phyloP scores from a whole-genome alignment of 768 basidiomycete species.

The Fomitopsis serialis region DNA sequence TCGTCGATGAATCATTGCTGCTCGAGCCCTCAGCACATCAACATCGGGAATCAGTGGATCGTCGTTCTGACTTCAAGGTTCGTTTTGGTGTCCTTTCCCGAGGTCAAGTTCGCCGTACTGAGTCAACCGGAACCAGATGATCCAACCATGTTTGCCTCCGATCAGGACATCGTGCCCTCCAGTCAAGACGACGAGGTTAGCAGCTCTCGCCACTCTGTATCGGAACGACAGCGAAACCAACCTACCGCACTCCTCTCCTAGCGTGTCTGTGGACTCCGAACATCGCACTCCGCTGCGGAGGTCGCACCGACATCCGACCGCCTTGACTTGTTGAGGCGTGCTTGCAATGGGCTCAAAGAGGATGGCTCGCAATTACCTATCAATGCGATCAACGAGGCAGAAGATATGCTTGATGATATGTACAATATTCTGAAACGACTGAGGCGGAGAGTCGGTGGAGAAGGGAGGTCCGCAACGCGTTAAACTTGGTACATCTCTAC shows the following conservation, averaged over 20 bases:
- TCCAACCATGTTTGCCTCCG: too few relatives aligned
- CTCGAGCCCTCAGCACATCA: too few relatives aligned
- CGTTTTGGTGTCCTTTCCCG: too few relatives aligned
- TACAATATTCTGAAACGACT: slow-evolving; percentile 41
- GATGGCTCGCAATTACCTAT: slow-evolving; percentile 45
- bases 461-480: too few relatives aligned
- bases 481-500: too few relatives aligned
- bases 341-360: slow-evolving; percentile 37
- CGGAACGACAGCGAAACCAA: too few relatives aligned
- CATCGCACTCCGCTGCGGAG: slow-evolving; percentile 4
- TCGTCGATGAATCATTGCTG: not conserved
- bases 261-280: slow-evolving; percentile 18
- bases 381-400: slow-evolving; percentile 43
- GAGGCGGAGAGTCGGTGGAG: slow-evolving; percentile 19
- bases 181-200: slow-evolving; percentile 1
- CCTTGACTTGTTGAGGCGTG: slow-evolving; percentile 38
- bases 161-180: not conserved
- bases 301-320: slow-evolving; percentile 23
- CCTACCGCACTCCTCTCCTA: not conserved
- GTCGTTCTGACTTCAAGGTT: too few relatives aligned
- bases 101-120: too few relatives aligned
- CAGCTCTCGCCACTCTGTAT: not conserved
- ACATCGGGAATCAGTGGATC: too few relatives aligned
- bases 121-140: too few relatives aligned
- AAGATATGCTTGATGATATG: slow-evolving; percentile 40